Evolutionary conservation across 2,329 filamentous ascomycete species (phyloP).

Genomic region (Exophiala lecanii-corni): DNA sequence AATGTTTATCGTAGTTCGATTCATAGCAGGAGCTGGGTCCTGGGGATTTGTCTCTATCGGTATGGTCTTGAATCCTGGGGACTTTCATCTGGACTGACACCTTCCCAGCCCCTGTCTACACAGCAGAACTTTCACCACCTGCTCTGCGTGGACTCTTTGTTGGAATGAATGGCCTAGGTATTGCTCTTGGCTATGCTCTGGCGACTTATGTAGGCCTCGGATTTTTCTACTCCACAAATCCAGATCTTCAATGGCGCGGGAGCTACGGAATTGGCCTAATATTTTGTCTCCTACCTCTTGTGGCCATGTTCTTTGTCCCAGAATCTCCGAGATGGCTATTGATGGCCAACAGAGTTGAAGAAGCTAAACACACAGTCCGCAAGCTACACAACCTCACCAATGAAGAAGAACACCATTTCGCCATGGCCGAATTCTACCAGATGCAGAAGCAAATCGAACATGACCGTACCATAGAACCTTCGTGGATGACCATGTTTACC

Average conservation of each 20-base stretch:
- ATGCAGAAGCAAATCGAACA: conserved; percentile 16
- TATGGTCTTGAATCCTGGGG: not conserved
- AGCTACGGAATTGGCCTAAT: conserved; percentile 7
- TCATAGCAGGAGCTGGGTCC: conserved; percentile 32
- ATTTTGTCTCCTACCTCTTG: conserved; percentile 7
- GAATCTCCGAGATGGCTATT: conserved; percentile 28
- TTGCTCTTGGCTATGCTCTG: conserved; percentile 10
- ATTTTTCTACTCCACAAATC: conserved; percentile 8
- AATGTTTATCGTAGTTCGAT: conserved; percentile 32
- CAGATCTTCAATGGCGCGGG: conserved; percentile 10
- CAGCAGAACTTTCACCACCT: conserved; percentile 12
- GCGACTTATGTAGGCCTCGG: conserved; percentile 15
- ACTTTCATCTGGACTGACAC: conserved; percentile 22
- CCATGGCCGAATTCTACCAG: conserved; percentile 15
- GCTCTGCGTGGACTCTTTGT: conserved; percentile 10
- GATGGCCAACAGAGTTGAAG: conserved; percentile 24
- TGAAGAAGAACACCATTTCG: conserved; percentile 12
- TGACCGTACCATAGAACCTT: conserved; percentile 8
- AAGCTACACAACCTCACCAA: conserved; percentile 19
- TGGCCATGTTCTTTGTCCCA: conserved; percentile 21
- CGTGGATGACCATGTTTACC: conserved; percentile 8
- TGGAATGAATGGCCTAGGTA: conserved; percentile 7
- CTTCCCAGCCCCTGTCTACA: conserved; percentile 28
- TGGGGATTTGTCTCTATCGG: conserved; percentile 29
- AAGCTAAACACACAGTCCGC: conserved; percentile 21